Evolutionary conservation across 805 yeast genomes (phyloP).

Genomic region (Scheffersomyces lignosus): DNA sequence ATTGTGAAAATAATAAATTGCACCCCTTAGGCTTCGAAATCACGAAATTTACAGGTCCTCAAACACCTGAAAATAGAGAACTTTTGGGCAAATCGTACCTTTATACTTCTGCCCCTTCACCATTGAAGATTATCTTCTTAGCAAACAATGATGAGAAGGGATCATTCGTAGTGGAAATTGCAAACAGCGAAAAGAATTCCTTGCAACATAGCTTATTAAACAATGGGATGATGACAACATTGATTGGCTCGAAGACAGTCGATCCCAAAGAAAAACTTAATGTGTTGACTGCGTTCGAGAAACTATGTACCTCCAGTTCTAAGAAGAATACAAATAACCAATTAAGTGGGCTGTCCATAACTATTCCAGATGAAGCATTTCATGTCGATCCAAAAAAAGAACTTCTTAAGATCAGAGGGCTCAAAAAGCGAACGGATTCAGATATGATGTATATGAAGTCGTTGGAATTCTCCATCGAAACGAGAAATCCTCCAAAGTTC

Average conservation of each 20-base stretch:
- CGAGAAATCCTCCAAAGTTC: slow-evolving; percentile 19
- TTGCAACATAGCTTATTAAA: slow-evolving; percentile 18
- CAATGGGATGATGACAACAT: slow-evolving; percentile 20
- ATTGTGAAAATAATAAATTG: slow-evolving; percentile 18
- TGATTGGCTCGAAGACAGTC: slow-evolving; percentile 1
- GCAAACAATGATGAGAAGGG: slow-evolving; percentile 16
- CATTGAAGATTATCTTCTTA: slow-evolving; percentile 30
- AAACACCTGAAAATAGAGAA: slow-evolving; percentile 22
- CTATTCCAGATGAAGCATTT: slow-evolving; percentile 21
- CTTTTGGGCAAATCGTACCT: slow-evolving; percentile 30
- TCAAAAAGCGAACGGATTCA: slow-evolving; percentile 1
- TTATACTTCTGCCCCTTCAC: slow-evolving; percentile 27
- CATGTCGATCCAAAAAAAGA: slow-evolving; percentile 11
- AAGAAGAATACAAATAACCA: slow-evolving; percentile 6
- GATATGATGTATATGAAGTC: slow-evolving; percentile 20
- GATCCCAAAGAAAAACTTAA: slow-evolving; percentile 9
- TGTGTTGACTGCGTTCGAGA: slow-evolving; percentile 12
- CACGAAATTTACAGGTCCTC: slow-evolving; percentile 19
- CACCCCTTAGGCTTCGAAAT: slow-evolving; percentile 24
- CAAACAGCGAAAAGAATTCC: slow-evolving; percentile 12
- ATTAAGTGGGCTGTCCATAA: slow-evolving; percentile 8
- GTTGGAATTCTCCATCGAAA: slow-evolving; percentile 13
- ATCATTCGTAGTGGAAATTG: slow-evolving; percentile 21
- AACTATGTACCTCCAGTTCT: slow-evolving; percentile 9
- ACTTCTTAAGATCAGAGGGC: neutral